These are phyloP conservation scores for Russula griseocarnosa DNA, from an alignment of 768 basidiomycete genomes.

Conservation along the genomic window DNA sequence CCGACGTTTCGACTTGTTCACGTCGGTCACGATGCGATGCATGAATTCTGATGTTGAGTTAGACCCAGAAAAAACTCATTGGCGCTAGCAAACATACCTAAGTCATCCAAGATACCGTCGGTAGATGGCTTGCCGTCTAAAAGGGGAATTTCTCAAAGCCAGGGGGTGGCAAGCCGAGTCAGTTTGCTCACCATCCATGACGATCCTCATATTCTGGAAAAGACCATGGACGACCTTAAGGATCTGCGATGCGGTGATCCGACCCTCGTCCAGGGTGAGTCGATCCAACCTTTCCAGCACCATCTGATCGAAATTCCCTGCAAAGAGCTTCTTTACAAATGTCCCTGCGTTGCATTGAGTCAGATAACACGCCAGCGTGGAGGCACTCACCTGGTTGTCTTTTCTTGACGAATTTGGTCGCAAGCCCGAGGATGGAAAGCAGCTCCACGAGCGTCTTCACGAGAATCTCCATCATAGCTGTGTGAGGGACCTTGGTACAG, in stretches of 20 bases:
- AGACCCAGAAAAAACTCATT: neutral
- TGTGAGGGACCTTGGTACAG: neutral
- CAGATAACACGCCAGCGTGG: neutral
- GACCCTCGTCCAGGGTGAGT: neutral
- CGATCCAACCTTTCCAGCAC: neutral
- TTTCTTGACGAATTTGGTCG: neutral
- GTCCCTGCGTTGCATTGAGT: neutral
- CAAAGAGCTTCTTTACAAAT: neutral
- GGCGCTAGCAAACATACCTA: neutral
- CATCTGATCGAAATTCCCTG: neutral
- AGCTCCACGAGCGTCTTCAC: neutral
- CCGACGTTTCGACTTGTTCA: neutral
- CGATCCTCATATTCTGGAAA: neutral
- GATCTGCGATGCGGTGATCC: neutral
- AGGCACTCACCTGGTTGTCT: neutral
- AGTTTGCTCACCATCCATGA: neutral
- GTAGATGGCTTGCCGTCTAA: neutral
- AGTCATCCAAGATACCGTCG: neutral
- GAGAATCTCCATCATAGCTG: neutral
- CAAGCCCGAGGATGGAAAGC: neutral
- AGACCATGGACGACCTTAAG: neutral
- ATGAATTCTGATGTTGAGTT: neutral
- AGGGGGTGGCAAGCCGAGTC: neutral
- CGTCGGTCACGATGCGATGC: too few species aligned
- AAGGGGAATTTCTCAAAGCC: neutral